Evolutionary conservation across 192 early-diverging fungal species (phyloP).

Genomic region (Paraglomus occultum): DNA sequence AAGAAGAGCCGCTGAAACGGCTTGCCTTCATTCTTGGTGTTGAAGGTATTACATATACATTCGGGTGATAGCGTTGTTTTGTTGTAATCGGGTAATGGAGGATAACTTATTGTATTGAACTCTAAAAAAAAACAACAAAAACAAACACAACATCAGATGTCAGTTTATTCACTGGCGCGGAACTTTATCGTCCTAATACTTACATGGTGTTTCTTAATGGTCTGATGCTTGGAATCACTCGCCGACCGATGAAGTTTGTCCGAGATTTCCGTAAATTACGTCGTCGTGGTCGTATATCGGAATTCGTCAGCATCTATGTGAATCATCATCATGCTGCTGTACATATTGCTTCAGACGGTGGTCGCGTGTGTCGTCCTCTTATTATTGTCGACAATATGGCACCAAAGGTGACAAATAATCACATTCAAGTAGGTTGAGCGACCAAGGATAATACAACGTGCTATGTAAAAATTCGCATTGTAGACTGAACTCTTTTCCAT

Average conservation of each 20-base stretch:
- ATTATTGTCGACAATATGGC: slow-evolving; percentile 89
- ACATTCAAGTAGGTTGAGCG: slow-evolving; percentile 60
- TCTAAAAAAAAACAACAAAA: no score
- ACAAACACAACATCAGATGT: slow-evolving; percentile 59
- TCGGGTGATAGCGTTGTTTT: neutral
- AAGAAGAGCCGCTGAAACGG: slow-evolving; percentile 74
- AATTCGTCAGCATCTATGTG: slow-evolving; percentile 88
- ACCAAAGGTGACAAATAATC: slow-evolving; percentile 60
- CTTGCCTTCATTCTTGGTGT: slow-evolving; percentile 86
- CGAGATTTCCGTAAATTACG: slow-evolving; percentile 81
- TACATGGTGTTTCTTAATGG: slow-evolving; percentile 95
- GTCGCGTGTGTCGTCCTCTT: slow-evolving; percentile 93
- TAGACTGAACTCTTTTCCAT: no score
- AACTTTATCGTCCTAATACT: slow-evolving; percentile 75
- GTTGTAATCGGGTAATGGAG: neutral
- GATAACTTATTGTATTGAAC: neutral
- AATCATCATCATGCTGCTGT: slow-evolving; percentile 81
- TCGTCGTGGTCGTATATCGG: slow-evolving; percentile 82
- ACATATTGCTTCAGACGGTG: slow-evolving; percentile 91
- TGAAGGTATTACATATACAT: slow-evolving; percentile 48
- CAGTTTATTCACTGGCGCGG: slow-evolving; percentile 81
- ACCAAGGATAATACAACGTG: neutral
- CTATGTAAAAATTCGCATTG: no score
- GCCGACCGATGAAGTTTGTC: slow-evolving; percentile 82
- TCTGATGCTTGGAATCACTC: slow-evolving; percentile 85